phyloP scores from a whole-genome alignment of 1,139 yeast genomes.

The Candida sanyaensis region DNA sequence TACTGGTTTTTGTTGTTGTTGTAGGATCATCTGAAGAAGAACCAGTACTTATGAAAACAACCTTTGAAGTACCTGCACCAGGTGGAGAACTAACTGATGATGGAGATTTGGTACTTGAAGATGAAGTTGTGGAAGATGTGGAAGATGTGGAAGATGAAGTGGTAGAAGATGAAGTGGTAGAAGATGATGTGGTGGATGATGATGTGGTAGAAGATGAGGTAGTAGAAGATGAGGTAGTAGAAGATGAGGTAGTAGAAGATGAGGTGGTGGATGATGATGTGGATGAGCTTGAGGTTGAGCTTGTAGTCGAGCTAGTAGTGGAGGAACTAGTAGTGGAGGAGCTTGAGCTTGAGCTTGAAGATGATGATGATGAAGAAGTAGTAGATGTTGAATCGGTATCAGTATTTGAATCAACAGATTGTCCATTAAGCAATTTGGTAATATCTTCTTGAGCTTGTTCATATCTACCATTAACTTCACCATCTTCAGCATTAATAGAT shows the following conservation, averaged over 20 bases:
- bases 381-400: constrained; percentile 5
- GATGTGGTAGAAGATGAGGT: background rate
- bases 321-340: constrained; percentile 5
- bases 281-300: constrained; percentile 4
- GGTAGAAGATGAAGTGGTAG: background rate
- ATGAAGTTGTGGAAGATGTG: background rate
- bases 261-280: constrained; percentile 4
- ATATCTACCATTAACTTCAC: constrained; percentile 63
- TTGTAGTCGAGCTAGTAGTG: background rate
- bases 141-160: background rate
- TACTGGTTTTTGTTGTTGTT: background rate
- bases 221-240: background rate
- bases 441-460: constrained; percentile 53
- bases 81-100: background rate
- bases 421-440: constrained; percentile 31
- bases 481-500: constrained; percentile 66
- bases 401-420: constrained; percentile 12
- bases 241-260: constrained; percentile 1
- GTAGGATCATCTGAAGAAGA: background rate
- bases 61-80: constrained; percentile 1
- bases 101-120: background rate
- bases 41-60: constrained; percentile 1
- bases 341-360: constrained; percentile 6
- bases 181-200: constrained; percentile 2
- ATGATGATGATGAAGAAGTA: background rate